phyloP scores from a whole-genome alignment of 2,329 filamentous ascomycete genomes.

The Aspergillaceae sp. region DNA sequence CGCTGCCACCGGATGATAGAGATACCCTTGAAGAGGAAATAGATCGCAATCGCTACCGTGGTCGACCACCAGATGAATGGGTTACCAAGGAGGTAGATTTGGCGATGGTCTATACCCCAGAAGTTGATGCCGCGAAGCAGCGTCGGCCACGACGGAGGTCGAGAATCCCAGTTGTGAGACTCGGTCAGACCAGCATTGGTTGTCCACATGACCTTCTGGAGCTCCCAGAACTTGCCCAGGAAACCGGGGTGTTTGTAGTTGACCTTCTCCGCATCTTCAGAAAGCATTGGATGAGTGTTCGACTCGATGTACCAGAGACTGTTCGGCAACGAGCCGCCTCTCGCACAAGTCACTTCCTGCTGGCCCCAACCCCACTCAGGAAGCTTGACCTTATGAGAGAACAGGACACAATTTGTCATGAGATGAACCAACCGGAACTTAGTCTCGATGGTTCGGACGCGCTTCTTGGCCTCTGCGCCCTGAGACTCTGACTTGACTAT shows the following conservation, averaged over 20 bases:
- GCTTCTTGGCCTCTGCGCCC: slow-evolving; percentile 67
- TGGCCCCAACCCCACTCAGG: slow-evolving; percentile 97
- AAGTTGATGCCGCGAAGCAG: slow-evolving; percentile 96
- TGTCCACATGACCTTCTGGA: slow-evolving; percentile 97
- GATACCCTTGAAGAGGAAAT: slow-evolving; percentile 75
- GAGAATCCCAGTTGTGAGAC: slow-evolving; percentile 96
- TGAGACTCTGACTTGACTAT: slow-evolving; percentile 87
- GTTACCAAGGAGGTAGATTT: slow-evolving; percentile 95
- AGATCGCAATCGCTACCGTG: slow-evolving; percentile 66
- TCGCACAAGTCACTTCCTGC: slow-evolving; percentile 97
- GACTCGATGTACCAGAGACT: slow-evolving; percentile 94
- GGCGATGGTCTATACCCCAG: slow-evolving; percentile 88
- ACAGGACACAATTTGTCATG: slow-evolving; percentile 93
- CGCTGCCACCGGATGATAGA: slow-evolving; percentile 90
- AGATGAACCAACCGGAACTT: slow-evolving; percentile 93
- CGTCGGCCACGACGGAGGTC: slow-evolving; percentile 85
- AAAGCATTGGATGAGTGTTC: slow-evolving; percentile 74
- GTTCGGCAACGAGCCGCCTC: slow-evolving; percentile 84
- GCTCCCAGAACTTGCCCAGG: slow-evolving; percentile 94
- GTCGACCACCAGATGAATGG: slow-evolving; percentile 91
- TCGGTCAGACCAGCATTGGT: slow-evolving; percentile 95
- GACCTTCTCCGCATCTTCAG: slow-evolving; percentile 73
- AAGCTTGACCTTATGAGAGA: slow-evolving; percentile 98
- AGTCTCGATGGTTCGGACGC: slow-evolving; percentile 85
- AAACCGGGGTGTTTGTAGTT: slow-evolving; percentile 94